Base-by-base conservation (phyloP, 2,329 filamentous ascomycete species). In the Bipolaris gigantea region DNA sequence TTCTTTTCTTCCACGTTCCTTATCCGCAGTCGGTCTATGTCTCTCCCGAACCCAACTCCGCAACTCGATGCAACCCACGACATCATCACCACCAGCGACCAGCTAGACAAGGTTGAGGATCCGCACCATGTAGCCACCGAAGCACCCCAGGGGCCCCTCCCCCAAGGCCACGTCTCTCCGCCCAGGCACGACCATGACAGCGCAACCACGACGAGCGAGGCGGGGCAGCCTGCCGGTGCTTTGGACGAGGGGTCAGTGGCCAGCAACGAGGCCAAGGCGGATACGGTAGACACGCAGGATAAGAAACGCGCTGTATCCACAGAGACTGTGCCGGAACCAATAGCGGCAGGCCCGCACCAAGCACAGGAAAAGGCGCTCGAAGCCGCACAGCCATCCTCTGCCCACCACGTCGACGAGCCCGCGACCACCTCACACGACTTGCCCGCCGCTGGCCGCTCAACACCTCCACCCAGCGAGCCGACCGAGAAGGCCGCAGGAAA, bases 1-100 rank as follows among this genome's bases (percentile, higher is more conserved):
- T 40, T 40, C 38, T 40, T 47, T 42, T 43, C 41, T 19, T 25
- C 35, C 39, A 25, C 27, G 48, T 34, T 35, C 49, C 38, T 55
- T 49, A 56, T 52, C 61, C 62, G 60, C 63, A 53, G 53, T 50
- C 70, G 65, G 70, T 61, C 63, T 59, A 74, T 74, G 71, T 74
- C 71, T 72, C 64, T 62, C 49, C 65, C 68, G 60, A 69, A 59
- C 60, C 50, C 61, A 55, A 50, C 66, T 64, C 66, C 63, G 61
- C 66, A 70, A 65, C 62, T 56, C 56, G 60, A 72, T 64, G 65
- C 62, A 60, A 60, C 56, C 56, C 65, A 52, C 35, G 56, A 65
- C 47, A 53, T 25, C 47, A 53, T 25, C 42, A 50, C 55, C 41
- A 57, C 56, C 46, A 61, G 64, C 47, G 55, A 61, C 54, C 56